Base-by-base conservation (phyloP, 148 eudicot genomes). In the Nepenthes mirabilis region DNA sequence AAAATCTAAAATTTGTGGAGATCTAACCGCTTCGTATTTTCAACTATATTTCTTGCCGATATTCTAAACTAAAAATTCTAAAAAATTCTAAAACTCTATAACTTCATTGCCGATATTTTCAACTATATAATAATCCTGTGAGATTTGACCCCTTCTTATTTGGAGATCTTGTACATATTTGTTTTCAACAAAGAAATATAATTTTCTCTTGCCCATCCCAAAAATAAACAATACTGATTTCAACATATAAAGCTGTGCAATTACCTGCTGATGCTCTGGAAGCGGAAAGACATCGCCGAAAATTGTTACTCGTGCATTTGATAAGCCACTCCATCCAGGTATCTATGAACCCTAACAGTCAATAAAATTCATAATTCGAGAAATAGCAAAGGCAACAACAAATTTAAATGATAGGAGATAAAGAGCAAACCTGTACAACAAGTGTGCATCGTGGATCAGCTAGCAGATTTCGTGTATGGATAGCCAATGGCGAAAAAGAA, bases 301-400 rank as follows among this genome's bases (percentile, higher is more conserved):
- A 53, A 94, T 86, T 47, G 99, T 89, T 36, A 89, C 99, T 70
- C 99, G 82, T 13, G 99, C 99, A 78, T 94, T 94, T 47, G 99
- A 94, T 72, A 94, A 77, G 71, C 99, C 86, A 79, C 95, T 94
- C 99, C 97, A 94, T 70, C 99, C 99, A 70, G 99, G 99, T 72
- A 88, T 81, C 99, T 93, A 75, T 65, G 52, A 68, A 76, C 55
- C 72, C 71, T 62, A 67, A 70, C 52, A 54, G 70, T 78, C 69
- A 80, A 73, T 64, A 64, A 67, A 68, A 66, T 56, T 61, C 36
- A 66, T 45, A 65, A 55, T 56, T 65, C 61, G 62, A 71, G 34
- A 74, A 75, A 59, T 32, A 61, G 14, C 40, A 57, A 3, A 43
- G 36, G 11, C 52, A 55, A 36, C 43, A 52, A 48, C 40, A 10